These are phyloP conservation scores for Stipa capillata DNA, from an alignment of 176 grass and related monocot genomes.

Conservation along the genomic window DNA sequence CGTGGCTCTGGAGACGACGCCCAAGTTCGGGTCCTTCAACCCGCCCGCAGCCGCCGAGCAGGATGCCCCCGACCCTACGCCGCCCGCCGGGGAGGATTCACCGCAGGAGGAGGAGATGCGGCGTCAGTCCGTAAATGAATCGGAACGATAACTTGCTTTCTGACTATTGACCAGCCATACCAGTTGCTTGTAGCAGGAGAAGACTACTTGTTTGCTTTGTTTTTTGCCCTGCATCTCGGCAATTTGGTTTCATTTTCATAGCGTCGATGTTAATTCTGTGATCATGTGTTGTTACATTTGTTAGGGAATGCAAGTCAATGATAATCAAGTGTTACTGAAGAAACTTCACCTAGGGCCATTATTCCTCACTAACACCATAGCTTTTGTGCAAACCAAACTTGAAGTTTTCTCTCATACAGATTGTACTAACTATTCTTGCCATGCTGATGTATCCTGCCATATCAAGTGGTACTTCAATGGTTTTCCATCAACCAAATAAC, in stretches of 20 bases:
- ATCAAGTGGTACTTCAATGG: background rate
- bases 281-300: background rate
- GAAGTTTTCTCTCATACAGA: background rate
- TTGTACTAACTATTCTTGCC: background rate
- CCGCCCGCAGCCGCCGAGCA: constrained; percentile 2
- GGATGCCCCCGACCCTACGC: background rate
- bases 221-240: background rate
- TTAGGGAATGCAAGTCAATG: background rate
- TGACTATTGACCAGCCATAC: background rate
- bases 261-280: background rate
- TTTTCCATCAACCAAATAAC: background rate
- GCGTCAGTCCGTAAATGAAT: background rate
- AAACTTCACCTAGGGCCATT: background rate
- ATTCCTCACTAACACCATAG: background rate
- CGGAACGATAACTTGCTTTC: background rate
- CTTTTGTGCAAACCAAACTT: background rate
- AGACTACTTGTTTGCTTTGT: background rate
- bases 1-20: constrained; percentile 62
- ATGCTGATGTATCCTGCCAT: background rate
- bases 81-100: background rate
- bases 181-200: background rate
- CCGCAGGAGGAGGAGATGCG: background rate
- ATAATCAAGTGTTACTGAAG: background rate
- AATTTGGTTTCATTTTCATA: background rate
- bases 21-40: constrained; percentile 88